A percentile compares a stretch with the other conserved stretches of the same genome.
Evolutionary conservation across 2,329 filamentous ascomycete genomes (phyloP).

Genomic region (Pyrenochaeta sp.): DNA sequence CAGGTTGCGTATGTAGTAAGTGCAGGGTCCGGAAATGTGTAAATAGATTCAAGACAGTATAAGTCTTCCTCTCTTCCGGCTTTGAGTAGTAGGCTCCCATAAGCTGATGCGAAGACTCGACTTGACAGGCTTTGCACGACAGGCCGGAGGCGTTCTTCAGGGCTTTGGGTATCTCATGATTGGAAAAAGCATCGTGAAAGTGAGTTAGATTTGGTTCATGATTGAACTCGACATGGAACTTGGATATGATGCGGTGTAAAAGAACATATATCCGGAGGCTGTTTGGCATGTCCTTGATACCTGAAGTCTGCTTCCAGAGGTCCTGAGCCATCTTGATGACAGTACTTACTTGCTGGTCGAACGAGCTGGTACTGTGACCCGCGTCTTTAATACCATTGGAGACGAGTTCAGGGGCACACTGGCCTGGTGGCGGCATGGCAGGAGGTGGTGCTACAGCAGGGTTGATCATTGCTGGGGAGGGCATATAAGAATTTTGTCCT

Average conservation of each 20-base stretch:
- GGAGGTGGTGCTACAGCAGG: slow-evolving; percentile 38
- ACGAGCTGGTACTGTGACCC: slow-evolving; percentile 43
- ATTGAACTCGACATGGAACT: slow-evolving; percentile 66
- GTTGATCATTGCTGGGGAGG: slow-evolving; percentile 42
- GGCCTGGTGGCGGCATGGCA: slow-evolving; percentile 25
- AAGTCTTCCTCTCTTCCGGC: slow-evolving; percentile 51
- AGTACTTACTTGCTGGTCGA: slow-evolving; percentile 52
- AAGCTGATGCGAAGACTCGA: slow-evolving; percentile 35
- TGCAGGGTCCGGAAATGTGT: slow-evolving; percentile 69
- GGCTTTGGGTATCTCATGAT: slow-evolving; percentile 51
- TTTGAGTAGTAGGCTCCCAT: slow-evolving; percentile 45
- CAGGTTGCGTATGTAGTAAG: slow-evolving; percentile 33
- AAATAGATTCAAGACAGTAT: slow-evolving; percentile 63
- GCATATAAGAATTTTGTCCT: slow-evolving; percentile 38
- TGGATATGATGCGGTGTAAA: slow-evolving; percentile 68
- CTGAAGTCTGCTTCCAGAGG: slow-evolving; percentile 69
- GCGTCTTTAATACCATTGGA: slow-evolving; percentile 28
- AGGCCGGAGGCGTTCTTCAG: slow-evolving; percentile 56
- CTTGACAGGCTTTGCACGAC: slow-evolving; percentile 54
- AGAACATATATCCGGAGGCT: slow-evolving; percentile 70
- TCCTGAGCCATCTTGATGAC: slow-evolving; percentile 63
- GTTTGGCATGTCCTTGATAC: slow-evolving; percentile 68
- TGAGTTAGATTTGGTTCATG: slow-evolving; percentile 66
- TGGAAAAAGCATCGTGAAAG: slow-evolving; percentile 58
- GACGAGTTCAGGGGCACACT: slow-evolving; percentile 24